Percentiles rank a stretch among this genome's conserved stretches.
phyloP scores from a whole-genome alignment of 148 eudicot species.

The Vaccinium darrowii region DNA sequence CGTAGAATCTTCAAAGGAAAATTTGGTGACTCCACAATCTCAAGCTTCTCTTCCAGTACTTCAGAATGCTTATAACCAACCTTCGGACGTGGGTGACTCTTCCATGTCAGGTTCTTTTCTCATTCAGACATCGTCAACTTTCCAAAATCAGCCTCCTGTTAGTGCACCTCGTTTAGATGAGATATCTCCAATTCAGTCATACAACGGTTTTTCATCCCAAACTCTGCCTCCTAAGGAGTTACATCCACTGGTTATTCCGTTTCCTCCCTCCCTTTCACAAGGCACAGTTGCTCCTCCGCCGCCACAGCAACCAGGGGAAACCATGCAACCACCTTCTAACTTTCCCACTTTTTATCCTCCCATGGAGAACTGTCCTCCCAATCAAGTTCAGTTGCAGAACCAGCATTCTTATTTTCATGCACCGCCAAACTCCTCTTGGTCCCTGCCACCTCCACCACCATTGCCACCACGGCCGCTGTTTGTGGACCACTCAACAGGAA shows the following conservation, averaged over 20 bases:
- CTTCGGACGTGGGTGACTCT: conserved; percentile 22
- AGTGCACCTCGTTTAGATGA: conserved; percentile 22
- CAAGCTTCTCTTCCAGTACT: conserved; percentile 30
- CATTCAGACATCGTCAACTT: conserved; percentile 24
- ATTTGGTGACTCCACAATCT: conserved; percentile 26
- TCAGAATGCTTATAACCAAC: conserved; percentile 27
- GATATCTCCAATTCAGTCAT: conserved; percentile 8
- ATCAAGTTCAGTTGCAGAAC: conserved; percentile 38
- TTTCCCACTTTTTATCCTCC: conserved; percentile 28
- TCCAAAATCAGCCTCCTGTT: conserved; percentile 24
- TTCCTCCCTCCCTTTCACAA: conserved; percentile 31
- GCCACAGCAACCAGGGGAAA: conserved; percentile 11
- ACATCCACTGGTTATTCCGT: conserved; percentile 20
- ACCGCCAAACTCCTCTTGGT: conserved; percentile 47
- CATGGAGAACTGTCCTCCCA: conserved; percentile 30
- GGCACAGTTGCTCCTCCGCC: conserved; percentile 24
- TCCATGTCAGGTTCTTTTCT: conserved; percentile 28
- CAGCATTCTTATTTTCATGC: conserved; percentile 47
- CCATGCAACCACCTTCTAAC: conserved; percentile 24
- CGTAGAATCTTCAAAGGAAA: conserved; percentile 24
- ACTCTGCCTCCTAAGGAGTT: conserved; percentile 17
- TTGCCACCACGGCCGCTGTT: conserved; percentile 41
- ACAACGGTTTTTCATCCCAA: conserved; percentile 14
- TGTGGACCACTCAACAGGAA: conserved; percentile 25
- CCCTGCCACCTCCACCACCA: conserved; percentile 48